These are phyloP conservation scores for Lactarius vividus DNA, from an alignment of 768 basidiomycete genomes.

Conservation along the genomic window DNA sequence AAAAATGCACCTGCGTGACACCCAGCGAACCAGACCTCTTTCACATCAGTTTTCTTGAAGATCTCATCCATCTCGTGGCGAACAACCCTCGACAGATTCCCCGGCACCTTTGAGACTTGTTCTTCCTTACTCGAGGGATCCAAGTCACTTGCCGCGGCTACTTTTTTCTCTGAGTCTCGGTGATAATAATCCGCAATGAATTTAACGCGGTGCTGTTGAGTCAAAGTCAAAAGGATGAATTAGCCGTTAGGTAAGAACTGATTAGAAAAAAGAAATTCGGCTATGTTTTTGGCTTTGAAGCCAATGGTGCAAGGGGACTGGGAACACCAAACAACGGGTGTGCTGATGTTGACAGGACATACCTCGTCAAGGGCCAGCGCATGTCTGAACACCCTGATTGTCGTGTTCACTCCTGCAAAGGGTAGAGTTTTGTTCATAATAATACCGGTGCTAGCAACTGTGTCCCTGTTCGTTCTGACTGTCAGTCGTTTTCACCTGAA, in stretches of 20 bases:
- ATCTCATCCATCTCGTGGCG: neutral
- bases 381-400: slow-evolving; percentile 71
- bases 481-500: no score
- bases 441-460: slow-evolving; percentile 74
- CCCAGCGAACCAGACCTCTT: slow-evolving; percentile 22
- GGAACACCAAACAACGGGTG: neutral
- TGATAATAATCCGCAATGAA: slow-evolving; percentile 65
- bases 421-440: slow-evolving; percentile 58
- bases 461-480: slow-evolving; percentile 58
- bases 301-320: neutral
- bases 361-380: slow-evolving; percentile 79
- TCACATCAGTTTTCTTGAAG: slow-evolving; percentile 8
- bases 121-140: neutral
- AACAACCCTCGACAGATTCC: neutral
- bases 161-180: slow-evolving; percentile 33
- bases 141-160: neutral
- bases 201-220: slow-evolving; percentile 55
- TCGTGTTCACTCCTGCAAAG: slow-evolving; percentile 59
- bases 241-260: neutral
- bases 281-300: neutral
- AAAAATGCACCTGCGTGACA: slow-evolving; percentile 9
- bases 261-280: neutral
- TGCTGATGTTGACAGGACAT: slow-evolving; percentile 18
- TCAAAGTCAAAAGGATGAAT: neutral
- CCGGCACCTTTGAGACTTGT: neutral